Evolutionary conservation across 257 asterid genomes (phyloP).

Genomic region (Ajuga chamaepitys): DNA sequence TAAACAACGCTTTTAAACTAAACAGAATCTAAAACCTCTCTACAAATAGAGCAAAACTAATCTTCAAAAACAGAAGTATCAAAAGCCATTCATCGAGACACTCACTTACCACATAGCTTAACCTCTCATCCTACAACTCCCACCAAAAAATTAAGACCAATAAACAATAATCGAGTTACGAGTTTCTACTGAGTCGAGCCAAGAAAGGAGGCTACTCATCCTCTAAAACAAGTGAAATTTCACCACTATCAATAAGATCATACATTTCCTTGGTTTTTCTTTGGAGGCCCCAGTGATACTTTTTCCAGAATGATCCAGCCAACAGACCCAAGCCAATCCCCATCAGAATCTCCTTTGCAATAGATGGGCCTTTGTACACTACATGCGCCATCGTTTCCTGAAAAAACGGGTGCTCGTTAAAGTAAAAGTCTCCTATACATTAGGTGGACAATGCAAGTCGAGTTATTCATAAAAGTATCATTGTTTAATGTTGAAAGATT

Average conservation of each 20-base stretch:
- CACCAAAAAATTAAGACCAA: background rate
- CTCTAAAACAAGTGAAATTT: conserved; percentile 45
- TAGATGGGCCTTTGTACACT: conserved; percentile 55
- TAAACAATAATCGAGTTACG: background rate
- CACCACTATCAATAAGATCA: conserved; percentile 49
- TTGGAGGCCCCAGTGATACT: conserved; percentile 61
- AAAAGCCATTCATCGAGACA: background rate
- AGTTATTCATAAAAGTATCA: too few species aligned
- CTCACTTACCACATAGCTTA: background rate
- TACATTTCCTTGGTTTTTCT: conserved; percentile 45
- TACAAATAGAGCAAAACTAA: too few species aligned
- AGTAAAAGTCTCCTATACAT: too few species aligned
- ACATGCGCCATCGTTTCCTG: conserved; percentile 32
- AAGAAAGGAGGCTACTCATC: conserved; percentile 32
- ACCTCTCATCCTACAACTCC: background rate
- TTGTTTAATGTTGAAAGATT: too few species aligned
- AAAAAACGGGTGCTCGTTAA: too few species aligned
- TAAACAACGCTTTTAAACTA: background rate
- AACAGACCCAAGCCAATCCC: conserved; percentile 43
- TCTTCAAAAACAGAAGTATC: too few species aligned
- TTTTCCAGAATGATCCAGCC: conserved; percentile 68
- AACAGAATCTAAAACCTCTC: background rate
- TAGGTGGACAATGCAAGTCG: too few species aligned
- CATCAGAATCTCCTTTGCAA: conserved; percentile 46
- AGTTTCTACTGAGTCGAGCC: too few species aligned